Conservation (phyloP, 116 monocot species). For the Dioscorea cayenensis region DNA sequence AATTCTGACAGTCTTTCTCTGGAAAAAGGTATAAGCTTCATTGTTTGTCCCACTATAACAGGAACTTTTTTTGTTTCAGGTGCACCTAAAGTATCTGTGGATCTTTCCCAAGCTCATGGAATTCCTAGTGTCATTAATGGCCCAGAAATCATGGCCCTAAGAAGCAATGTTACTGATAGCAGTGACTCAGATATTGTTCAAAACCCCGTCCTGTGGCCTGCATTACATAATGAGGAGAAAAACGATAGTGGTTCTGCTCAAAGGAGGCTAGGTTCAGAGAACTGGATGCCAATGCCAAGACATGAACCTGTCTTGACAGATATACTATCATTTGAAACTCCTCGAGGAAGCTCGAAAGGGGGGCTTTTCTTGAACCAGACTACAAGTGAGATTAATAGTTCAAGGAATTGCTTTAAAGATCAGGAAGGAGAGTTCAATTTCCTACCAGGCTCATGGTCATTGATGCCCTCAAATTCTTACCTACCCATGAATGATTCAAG, state of each 20-base stretch:
- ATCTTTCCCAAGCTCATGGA: constrained; percentile 21
- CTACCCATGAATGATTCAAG: constrained; percentile 11
- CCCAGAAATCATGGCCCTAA: constrained; percentile 30
- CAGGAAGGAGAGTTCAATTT: constrained; percentile 3
- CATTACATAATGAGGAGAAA: constrained; percentile 25
- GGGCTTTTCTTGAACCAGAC: constrained; percentile 14
- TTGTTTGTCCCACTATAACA: not conserved
- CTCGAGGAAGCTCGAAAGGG: constrained; percentile 1
- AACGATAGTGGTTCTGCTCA: constrained; percentile 4
- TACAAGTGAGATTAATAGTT: constrained; percentile 1
- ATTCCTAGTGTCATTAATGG: constrained; percentile 31
- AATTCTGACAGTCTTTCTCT: not conserved
- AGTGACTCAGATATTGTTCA: constrained; percentile 24
- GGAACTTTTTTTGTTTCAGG: not conserved
- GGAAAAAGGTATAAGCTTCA: not conserved
- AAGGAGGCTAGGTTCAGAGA: constrained; percentile 16
- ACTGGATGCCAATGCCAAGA: constrained; percentile 17
- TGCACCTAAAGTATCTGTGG: constrained; percentile 12
- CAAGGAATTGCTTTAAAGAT: constrained; percentile 18
- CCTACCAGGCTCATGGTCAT: constrained; percentile 12
- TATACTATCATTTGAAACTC: constrained; percentile 8
- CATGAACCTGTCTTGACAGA: constrained; percentile 18
- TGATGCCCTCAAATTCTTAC: constrained; percentile 4
- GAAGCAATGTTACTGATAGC: constrained; percentile 21
- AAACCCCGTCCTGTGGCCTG: constrained; percentile 20